These are phyloP conservation scores for Irpex sp. DNA, from an alignment of 1,284 basidiomycete species.

Conservation along the genomic window DNA sequence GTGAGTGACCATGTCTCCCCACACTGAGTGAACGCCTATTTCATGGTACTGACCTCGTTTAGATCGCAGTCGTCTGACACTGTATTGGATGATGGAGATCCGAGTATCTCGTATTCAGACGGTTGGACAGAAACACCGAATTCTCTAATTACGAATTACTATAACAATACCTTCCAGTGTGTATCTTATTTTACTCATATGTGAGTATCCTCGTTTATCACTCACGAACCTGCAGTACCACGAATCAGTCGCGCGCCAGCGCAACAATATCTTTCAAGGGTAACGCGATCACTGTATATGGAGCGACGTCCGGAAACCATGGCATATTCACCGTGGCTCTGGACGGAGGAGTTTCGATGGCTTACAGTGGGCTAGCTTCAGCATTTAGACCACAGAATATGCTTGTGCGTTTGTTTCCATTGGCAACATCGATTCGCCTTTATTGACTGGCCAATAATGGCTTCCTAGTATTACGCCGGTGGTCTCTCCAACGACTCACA, in stretches of 20 bases:
- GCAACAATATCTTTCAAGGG: slow-evolving; percentile 7
- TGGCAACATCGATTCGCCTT: neutral
- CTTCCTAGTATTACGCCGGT: neutral
- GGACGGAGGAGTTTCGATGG: neutral
- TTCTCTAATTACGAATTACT: slow-evolving; percentile 2
- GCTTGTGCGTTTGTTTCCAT: neutral
- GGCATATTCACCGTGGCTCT: slow-evolving; percentile 8
- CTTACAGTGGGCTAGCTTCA: neutral
- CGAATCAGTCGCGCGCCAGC: neutral
- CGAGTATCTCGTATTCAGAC: neutral
- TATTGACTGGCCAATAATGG: neutral
- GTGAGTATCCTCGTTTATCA: neutral
- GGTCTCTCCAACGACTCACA: neutral
- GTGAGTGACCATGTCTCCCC: neutral
- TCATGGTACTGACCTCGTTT: neutral
- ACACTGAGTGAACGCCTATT: neutral
- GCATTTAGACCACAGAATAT: neutral
- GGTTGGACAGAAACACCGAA: slow-evolving; percentile 7
- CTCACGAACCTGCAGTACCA: neutral
- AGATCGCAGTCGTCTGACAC: slow-evolving; percentile 3
- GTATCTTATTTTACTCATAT: neutral
- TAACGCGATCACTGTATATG: slow-evolving; percentile 8
- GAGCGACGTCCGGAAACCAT: slow-evolving; percentile 8
- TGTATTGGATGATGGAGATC: neutral
- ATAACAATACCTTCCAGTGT: slow-evolving; percentile 9